Base-by-base conservation (phyloP, 306 rosid species). In the Begonia loranthoides region DNA sequence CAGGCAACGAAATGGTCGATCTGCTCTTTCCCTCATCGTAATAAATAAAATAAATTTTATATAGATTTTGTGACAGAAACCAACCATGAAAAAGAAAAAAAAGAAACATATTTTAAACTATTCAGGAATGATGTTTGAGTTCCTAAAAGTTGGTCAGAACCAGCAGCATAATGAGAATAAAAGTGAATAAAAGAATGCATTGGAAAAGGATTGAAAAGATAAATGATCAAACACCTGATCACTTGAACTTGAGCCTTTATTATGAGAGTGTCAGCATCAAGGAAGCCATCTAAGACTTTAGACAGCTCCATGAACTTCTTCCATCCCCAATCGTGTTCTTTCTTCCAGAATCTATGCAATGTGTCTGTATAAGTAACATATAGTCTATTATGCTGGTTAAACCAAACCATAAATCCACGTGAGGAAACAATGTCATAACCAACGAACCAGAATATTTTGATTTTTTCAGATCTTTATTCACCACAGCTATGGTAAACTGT, bases 251-350 rank as follows among this genome's bases (percentile, higher is more conserved):
- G 99, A 68, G 99, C 99, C 73, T 83, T 92, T 69, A 92, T 92
- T 71, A 87, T 79, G 62, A 92, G 82, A 51, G 80, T 83, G 76
- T 92, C 99, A 28, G 94, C 40, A 51, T 92, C 99, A 68, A 92
- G 83, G 73, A 92, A 92, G 55, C 99, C 99, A 51, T 92, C 99
- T 57, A 73, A 66, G 54, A 92, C 96, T 82, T 92, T 87, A 13
- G 99, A 76, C 56, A 87, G 79, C 80, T 92, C 99, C 99, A 87
- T 92, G 66, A 92, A 92, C 67, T 92, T 92, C 63, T 92, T 92
- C 99, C 99, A 92, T 51, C 99, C 99, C 99, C 99, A 92, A 66
- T 92, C 99, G 58, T 92, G 99, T 70, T 92, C 99, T 77, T 92
- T 92, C 89, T 92, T 92, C 96, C 99, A 92, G 70, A 92, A 92